Percentiles rank a stretch among this genome's conserved stretches.
These are phyloP conservation scores for Irpex lacteus DNA, from an alignment of 1,284 basidiomycete species.

Conservation along the genomic window DNA sequence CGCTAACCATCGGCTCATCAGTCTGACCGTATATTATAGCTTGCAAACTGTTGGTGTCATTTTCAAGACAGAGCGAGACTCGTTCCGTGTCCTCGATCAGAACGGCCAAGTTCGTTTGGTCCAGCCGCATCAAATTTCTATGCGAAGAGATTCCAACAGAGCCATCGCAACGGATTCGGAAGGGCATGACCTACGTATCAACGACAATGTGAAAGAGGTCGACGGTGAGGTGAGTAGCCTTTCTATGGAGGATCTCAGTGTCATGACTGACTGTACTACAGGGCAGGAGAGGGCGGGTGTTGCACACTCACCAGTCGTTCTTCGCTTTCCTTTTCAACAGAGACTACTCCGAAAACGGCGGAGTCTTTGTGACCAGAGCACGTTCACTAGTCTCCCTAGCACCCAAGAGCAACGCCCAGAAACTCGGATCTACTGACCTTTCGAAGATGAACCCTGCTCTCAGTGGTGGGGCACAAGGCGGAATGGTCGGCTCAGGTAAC, in stretches of 20 bases:
- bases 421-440: constrained; percentile 70
- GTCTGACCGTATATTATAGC: constrained; percentile 36
- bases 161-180: constrained; percentile 91
- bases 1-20: not conserved
- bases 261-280: constrained; percentile 32
- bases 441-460: constrained; percentile 95
- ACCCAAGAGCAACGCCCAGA: constrained; percentile 74
- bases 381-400: constrained; percentile 80
- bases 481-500: constrained; percentile 78
- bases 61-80: constrained; percentile 94
- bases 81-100: constrained; percentile 95
- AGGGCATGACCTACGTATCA: constrained; percentile 78
- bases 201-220: constrained; percentile 93
- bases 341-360: constrained; percentile 87
- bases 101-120: constrained; percentile 87
- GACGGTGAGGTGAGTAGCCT: constrained; percentile 74
- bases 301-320: constrained; percentile 95
- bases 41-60: constrained; percentile 95
- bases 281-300: constrained; percentile 88
- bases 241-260: too few relatives aligned
- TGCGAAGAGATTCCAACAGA: constrained; percentile 80
- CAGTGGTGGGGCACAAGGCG: constrained; percentile 53
- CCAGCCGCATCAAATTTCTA: constrained; percentile 94
- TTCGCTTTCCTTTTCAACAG: constrained; percentile 95
- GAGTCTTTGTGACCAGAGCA: constrained; percentile 89